A percentile compares a stretch with the other conserved stretches of the same genome.
These are phyloP conservation scores for Solanum pinnatisectum DNA, from an alignment of 257 asterid species.

Conservation along the genomic window DNA sequence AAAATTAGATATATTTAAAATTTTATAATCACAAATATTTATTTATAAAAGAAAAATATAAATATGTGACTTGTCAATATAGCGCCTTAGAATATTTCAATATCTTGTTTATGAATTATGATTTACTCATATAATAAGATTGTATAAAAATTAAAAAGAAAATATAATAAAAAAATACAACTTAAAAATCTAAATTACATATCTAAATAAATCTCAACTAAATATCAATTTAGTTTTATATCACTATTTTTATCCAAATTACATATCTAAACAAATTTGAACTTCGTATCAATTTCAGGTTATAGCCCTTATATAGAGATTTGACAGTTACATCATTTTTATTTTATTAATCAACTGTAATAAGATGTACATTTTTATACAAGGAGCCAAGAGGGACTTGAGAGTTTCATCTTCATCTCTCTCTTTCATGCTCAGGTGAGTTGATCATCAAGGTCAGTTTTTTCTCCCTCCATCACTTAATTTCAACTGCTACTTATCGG, in stretches of 20 bases:
- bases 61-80: too few species aligned
- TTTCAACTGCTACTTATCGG: not conserved
- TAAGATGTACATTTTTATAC: not conserved
- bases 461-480: not conserved
- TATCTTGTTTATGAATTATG: too few species aligned
- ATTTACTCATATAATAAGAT: too few species aligned
- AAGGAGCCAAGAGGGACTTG: not conserved
- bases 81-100: not conserved
- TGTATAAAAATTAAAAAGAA: too few species aligned
- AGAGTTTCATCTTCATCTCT: not conserved
- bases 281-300: not conserved
- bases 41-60: too few species aligned
- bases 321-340: not conserved
- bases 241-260: not conserved
- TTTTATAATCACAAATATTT: too few species aligned
- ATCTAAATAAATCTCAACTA: not conserved
- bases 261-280: too few species aligned
- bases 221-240: too few species aligned
- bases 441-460: slow-evolving; percentile 6
- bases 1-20: too few species aligned
- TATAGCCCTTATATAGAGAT: not conserved
- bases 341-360: not conserved
- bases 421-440: not conserved
- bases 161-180: not conserved
- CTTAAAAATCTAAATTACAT: too few species aligned